Conservation (phyloP, 306 rosid genomes). For the Quercus ilex region DNA sequence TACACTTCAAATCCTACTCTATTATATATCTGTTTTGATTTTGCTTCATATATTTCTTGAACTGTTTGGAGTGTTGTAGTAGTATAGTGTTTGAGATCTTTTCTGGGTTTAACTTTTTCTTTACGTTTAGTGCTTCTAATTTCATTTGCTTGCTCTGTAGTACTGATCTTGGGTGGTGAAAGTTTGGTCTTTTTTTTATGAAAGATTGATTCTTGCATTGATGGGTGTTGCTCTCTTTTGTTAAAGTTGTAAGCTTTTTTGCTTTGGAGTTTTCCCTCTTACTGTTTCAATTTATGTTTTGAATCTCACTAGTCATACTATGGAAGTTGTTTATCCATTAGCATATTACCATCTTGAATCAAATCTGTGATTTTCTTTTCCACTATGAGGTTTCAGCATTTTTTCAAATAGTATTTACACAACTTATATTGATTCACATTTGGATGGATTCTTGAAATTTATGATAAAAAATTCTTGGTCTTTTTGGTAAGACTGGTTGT, state of each 20-base stretch:
- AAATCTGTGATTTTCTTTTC: not conserved
- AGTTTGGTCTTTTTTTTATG: not conserved
- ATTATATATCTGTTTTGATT: not conserved
- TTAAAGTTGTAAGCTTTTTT: not conserved
- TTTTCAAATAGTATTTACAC: not conserved
- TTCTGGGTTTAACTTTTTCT: not conserved
- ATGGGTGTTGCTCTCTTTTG: not conserved
- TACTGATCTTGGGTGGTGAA: not conserved
- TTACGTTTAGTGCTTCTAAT: not conserved
- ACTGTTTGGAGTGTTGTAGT: not conserved
- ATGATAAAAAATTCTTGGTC: not conserved
- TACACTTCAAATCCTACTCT: not conserved
- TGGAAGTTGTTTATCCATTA: not conserved
- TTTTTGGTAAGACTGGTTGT: not conserved
- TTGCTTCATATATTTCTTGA: not conserved
- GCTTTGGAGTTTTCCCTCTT: not conserved
- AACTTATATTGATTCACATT: not conserved
- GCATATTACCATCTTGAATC: not conserved
- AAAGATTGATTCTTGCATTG: not conserved
- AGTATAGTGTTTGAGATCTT: not conserved
- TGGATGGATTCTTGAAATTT: not conserved
- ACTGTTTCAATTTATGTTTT: not conserved
- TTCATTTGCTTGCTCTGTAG: not conserved
- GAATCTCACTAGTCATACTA: not conserved
- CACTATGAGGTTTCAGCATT: not conserved